Conservation (phyloP, 139 green algal genomes). For the Bryopsis sp. region DNA sequence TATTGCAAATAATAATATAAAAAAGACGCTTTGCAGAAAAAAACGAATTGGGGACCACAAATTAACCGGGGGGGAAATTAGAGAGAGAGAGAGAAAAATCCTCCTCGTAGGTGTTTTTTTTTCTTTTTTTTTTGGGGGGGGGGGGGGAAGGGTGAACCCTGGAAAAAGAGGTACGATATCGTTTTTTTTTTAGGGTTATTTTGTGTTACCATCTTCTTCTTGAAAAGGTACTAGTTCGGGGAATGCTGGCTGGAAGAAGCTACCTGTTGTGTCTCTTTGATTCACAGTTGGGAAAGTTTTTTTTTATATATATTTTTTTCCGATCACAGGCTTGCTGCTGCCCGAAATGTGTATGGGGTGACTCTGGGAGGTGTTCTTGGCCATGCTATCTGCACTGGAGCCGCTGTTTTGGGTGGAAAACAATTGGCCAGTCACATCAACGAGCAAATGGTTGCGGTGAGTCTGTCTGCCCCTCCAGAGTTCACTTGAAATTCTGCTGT, state of each 20-base stretch:
- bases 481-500: too few relatives aligned
- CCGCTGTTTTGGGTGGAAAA: conserved; percentile 86
- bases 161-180: too few relatives aligned
- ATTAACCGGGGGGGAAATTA: too few relatives aligned
- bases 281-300: background rate
- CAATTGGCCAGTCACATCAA: conserved; percentile 87
- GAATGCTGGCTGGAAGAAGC: background rate
- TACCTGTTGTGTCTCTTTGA: background rate
- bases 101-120: background rate
- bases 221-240: too few relatives aligned
- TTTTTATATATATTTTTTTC: background rate
- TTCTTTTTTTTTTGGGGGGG: conserved; percentile 8
- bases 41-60: too few relatives aligned
- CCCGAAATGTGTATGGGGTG: conserved; percentile 82
- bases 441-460: conserved; percentile 66
- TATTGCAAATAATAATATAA: conserved; percentile 2
- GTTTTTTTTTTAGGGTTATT: conserved; percentile 12
- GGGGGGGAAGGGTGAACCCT: too few relatives aligned
- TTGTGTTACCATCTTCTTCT: background rate
- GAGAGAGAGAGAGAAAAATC: too few relatives aligned
- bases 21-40: conserved; percentile 12
- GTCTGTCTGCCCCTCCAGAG: too few relatives aligned
- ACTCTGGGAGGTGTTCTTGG: conserved; percentile 87
- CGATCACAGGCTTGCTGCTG: conserved; percentile 61
- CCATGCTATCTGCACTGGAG: conserved; percentile 85